Conservation (phyloP, 2,329 filamentous ascomycete genomes). For the Claviceps digitariae region DNA sequence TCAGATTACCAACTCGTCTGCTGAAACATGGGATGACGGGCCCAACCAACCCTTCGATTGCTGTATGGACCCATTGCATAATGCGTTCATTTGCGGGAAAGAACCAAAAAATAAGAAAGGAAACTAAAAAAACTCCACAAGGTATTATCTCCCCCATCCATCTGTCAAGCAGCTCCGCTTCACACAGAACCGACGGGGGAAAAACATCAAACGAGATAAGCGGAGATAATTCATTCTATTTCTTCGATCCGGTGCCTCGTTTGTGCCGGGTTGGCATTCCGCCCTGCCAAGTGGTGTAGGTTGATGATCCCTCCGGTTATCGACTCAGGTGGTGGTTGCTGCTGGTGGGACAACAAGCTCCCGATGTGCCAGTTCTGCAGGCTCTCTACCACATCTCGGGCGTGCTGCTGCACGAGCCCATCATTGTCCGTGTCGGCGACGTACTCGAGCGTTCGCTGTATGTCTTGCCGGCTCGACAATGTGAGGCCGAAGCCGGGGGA, state of each 20-base stretch:
- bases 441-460: constrained; percentile 49
- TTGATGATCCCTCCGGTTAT: constrained; percentile 10
- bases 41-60: not conserved
- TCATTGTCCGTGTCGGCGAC: constrained; percentile 54
- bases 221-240: constrained; percentile 33
- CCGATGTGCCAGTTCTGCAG: constrained; percentile 48
- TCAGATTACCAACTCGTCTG: not conserved
- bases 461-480: constrained; percentile 42
- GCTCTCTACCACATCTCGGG: constrained; percentile 51
- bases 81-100: no score
- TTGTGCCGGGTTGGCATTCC: constrained; percentile 21
- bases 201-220: not conserved
- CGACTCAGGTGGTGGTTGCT: constrained; percentile 8
- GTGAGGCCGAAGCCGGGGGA: constrained; percentile 40
- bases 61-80: no score
- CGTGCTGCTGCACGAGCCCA: constrained; percentile 54
- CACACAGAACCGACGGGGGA: not conserved
- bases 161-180: not conserved
- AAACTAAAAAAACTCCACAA: not conserved
- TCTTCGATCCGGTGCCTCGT: constrained; percentile 41
- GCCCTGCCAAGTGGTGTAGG: constrained; percentile 20
- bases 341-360: constrained; percentile 26
- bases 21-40: not conserved
- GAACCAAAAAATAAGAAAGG: no score
- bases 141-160: not conserved